These are phyloP conservation scores for Aspergillus neotritici DNA, from an alignment of 2,329 filamentous ascomycete genomes.

Conservation along the genomic window DNA sequence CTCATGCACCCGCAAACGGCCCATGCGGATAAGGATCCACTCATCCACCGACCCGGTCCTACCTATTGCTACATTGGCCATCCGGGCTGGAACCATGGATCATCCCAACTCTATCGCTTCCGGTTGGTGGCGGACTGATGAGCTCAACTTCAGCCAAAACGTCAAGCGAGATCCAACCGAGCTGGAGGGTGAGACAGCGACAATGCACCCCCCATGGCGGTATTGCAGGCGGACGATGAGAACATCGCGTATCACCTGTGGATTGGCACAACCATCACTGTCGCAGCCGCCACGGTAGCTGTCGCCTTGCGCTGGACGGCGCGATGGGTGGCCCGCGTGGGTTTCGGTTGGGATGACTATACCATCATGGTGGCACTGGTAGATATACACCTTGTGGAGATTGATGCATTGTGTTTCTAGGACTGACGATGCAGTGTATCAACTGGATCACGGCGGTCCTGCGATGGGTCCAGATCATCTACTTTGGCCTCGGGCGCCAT, in stretches of 20 bases:
- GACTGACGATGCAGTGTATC: slow-evolving; percentile 10
- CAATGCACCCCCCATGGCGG: too few relatives aligned
- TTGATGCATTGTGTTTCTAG: background rate
- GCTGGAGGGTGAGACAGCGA: too few relatives aligned
- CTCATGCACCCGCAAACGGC: too few relatives aligned
- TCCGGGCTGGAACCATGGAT: too few relatives aligned
- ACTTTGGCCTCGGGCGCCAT: slow-evolving; percentile 16
- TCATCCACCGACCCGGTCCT: too few relatives aligned
- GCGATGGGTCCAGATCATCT: slow-evolving; percentile 16
- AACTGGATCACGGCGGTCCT: slow-evolving; percentile 21
- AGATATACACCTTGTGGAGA: background rate
- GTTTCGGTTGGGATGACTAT: slow-evolving; percentile 28
- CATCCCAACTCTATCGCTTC: too few relatives aligned
- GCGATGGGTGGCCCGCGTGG: slow-evolving; percentile 15
- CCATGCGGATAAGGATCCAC: too few relatives aligned
- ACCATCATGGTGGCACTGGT: slow-evolving; percentile 21
- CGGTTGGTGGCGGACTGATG: too few relatives aligned
- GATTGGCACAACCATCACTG: slow-evolving; percentile 20
- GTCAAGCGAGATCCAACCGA: too few relatives aligned
- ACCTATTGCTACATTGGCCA: too few relatives aligned
- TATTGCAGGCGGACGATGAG: background rate
- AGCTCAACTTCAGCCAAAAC: too few relatives aligned
- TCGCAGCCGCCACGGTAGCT: slow-evolving; percentile 20
- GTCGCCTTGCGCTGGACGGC: slow-evolving; percentile 20
- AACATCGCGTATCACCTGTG: slow-evolving; percentile 18